These are phyloP conservation scores for Waltiozyma sp. DNA, from an alignment of 1,139 yeast species.

Conservation along the genomic window DNA sequence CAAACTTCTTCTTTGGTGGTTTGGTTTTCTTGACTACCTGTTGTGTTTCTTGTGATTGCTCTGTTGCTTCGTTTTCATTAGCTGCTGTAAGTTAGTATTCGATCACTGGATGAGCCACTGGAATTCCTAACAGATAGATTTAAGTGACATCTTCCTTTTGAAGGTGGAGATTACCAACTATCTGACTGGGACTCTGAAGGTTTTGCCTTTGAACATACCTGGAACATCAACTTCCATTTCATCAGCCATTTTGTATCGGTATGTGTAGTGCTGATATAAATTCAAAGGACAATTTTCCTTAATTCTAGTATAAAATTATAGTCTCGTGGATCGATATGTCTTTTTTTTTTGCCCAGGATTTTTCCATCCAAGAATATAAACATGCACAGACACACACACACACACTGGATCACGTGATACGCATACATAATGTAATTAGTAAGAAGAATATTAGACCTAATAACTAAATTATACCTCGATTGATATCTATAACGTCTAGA, in stretches of 20 bases:
- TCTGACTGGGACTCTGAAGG: neutral
- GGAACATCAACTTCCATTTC: constrained; percentile 23
- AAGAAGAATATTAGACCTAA: no score
- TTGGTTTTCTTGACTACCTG: constrained; percentile 2
- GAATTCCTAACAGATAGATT: neutral
- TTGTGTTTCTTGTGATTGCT: neutral
- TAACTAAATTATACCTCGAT: no score
- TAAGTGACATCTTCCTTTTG: neutral
- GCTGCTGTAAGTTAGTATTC: neutral
- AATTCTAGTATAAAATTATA: no score
- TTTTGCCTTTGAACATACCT: constrained; percentile 11
- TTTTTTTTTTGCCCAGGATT: no score
- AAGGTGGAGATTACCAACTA: no score
- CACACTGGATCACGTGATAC: no score
- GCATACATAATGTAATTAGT: no score
- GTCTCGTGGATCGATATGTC: no score
- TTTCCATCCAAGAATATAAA: no score
- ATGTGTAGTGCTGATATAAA: neutral
- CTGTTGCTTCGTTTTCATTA: constrained; percentile 1
- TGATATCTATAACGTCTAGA: no score
- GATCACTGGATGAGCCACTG: neutral
- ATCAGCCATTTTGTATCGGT: constrained; percentile 17
- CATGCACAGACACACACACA: no score
- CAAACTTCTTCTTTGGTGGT: constrained; percentile 40
- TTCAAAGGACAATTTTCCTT: neutral